phyloP scores from a whole-genome alignment of 2,329 filamentous ascomycete genomes.

The Nemania bipapillata region DNA sequence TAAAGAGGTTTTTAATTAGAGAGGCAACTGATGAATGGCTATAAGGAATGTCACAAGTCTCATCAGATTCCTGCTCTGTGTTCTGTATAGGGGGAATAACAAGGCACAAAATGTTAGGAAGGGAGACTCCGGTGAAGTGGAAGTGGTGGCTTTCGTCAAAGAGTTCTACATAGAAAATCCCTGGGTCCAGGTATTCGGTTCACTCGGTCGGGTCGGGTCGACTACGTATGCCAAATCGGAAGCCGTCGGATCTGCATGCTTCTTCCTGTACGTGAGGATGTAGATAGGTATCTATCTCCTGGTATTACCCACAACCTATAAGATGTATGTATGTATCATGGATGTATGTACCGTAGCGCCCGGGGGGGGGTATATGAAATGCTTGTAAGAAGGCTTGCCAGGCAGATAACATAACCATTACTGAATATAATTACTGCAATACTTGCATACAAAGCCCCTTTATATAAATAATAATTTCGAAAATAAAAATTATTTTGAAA shows the following conservation, averaged over 20 bases:
- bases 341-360: no score
- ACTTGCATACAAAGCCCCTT: no score
- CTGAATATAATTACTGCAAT: no score
- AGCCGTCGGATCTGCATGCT: background rate
- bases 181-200: background rate
- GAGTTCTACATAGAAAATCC: background rate
- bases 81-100: background rate
- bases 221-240: constrained; percentile 18
- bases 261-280: no score
- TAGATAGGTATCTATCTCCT: no score
- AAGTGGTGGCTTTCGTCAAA: background rate
- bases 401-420: no score
- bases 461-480: no score
- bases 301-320: no score
- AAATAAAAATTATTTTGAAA: no score
- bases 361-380: no score
- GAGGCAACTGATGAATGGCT: background rate
- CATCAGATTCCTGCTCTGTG: background rate
- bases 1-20: background rate
- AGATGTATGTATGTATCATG: no score
- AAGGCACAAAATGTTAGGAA: background rate
- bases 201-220: background rate
- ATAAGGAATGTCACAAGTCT: background rate
- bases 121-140: background rate
- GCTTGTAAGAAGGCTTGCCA: no score